Evolutionary conservation across 345 rosid species (phyloP).

Genomic region (Acer yangbiense): DNA sequence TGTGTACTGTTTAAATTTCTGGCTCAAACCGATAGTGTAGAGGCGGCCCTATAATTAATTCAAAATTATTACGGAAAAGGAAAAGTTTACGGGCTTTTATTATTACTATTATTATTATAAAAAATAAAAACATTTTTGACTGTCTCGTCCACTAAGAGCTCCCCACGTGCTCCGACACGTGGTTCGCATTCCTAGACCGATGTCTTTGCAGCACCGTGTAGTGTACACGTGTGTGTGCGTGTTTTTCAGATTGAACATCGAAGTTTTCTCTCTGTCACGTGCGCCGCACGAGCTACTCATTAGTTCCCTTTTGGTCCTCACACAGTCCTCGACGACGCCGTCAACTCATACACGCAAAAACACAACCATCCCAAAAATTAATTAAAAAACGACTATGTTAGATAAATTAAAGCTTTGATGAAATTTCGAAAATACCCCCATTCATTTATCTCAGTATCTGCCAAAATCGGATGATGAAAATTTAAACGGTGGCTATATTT

Average conservation of each 20-base stretch:
- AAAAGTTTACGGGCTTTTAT: constrained; percentile 1
- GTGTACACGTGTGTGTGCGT: constrained; percentile 32
- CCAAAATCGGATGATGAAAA: background rate
- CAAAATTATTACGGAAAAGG: background rate
- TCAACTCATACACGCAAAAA: constrained; percentile 26
- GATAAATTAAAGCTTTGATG: background rate
- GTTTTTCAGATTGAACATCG: constrained; percentile 21
- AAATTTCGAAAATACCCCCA: background rate
- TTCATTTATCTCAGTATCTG: background rate
- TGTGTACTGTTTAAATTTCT: constrained; percentile 27
- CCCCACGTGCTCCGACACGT: constrained; percentile 62
- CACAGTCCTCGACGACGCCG: constrained; percentile 33
- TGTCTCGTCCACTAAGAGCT: constrained; percentile 23
- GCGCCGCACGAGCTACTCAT: constrained; percentile 34
- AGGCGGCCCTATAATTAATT: constrained; percentile 21
- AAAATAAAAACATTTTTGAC: background rate
- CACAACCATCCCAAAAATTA: constrained; percentile 8
- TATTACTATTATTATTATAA: too few relatives aligned
- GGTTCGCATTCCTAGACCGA: constrained; percentile 37
- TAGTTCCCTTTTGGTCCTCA: background rate
- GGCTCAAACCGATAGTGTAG: background rate
- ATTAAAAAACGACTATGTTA: background rate
- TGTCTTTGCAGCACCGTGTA: constrained; percentile 42
- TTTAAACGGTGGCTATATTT: background rate
- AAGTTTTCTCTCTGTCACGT: constrained; percentile 27